phyloP scores from a whole-genome alignment of 1,284 basidiomycete species.

The Wolfiporia cocos region DNA sequence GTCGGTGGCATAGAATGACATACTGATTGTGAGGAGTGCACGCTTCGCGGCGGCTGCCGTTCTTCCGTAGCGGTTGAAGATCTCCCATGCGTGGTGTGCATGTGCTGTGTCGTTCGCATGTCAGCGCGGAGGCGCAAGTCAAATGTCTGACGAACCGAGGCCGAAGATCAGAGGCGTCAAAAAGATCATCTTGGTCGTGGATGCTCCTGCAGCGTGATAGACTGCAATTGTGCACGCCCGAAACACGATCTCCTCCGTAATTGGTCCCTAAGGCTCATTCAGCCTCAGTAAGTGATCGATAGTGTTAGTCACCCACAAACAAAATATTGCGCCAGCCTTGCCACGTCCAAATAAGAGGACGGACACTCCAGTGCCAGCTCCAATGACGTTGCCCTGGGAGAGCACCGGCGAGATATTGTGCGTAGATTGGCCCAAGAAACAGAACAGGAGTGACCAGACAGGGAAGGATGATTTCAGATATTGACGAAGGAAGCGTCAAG shows the following conservation, averaged over 20 bases:
- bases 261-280: slow-evolving; percentile 77
- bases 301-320: slow-evolving; percentile 48
- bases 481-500: slow-evolving; percentile 17
- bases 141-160: slow-evolving; percentile 47
- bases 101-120: slow-evolving; percentile 55
- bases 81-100: slow-evolving; percentile 87
- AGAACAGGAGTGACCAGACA: slow-evolving; percentile 73
- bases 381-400: slow-evolving; percentile 63
- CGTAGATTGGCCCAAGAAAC: slow-evolving; percentile 83
- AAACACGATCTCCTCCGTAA: slow-evolving; percentile 93
- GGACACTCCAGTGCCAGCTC: slow-evolving; percentile 36
- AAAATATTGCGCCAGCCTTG: slow-evolving; percentile 73
- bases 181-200: slow-evolving; percentile 61
- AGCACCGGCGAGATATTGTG: slow-evolving; percentile 42
- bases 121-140: slow-evolving; percentile 4
- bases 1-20: too few species aligned
- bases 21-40: slow-evolving; percentile 58
- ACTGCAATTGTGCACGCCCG: slow-evolving; percentile 77
- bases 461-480: slow-evolving; percentile 32
- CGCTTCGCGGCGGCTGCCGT: slow-evolving; percentile 54
- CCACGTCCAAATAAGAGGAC: slow-evolving; percentile 41
- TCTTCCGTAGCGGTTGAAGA: slow-evolving; percentile 66
- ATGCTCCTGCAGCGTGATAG: slow-evolving; percentile 64
- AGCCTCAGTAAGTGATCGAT: too few species aligned
- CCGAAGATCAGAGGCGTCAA: slow-evolving; percentile 86